These are phyloP conservation scores for Colletotrichum musae DNA, from an alignment of 2,329 filamentous ascomycete genomes.

Conservation along the genomic window DNA sequence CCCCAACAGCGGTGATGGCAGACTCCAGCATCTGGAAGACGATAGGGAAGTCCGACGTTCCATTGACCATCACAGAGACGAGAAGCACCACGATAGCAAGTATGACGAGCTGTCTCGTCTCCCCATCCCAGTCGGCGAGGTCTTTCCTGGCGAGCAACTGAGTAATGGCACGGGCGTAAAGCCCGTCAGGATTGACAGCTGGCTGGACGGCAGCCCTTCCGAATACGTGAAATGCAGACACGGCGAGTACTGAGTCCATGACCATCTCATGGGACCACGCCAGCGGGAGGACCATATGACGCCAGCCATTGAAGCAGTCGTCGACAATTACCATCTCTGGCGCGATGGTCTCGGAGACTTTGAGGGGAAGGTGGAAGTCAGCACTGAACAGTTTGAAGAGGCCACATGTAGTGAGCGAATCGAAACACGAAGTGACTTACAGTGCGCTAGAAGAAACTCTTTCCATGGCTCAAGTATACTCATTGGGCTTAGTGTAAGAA, in stretches of 20 bases:
- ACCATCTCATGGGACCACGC: conserved; percentile 44
- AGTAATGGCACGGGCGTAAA: conserved; percentile 11
- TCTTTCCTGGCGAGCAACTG: conserved; percentile 1
- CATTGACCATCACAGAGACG: conserved; percentile 46
- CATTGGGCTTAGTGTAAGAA: neutral
- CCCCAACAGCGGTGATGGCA: conserved; percentile 46
- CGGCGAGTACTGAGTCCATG: conserved; percentile 46
- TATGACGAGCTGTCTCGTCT: conserved; percentile 9
- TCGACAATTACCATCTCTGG: conserved; percentile 45
- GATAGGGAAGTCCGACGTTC: conserved; percentile 46
- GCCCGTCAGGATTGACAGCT: neutral
- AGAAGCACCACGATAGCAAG: conserved; percentile 46
- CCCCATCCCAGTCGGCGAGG: conserved; percentile 1
- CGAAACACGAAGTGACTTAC: conserved; percentile 26
- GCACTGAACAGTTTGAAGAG: neutral
- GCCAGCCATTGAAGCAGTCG: conserved; percentile 43
- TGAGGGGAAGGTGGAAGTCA: neutral
- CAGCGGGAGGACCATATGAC: conserved; percentile 42
- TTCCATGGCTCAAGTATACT: conserved; percentile 23
- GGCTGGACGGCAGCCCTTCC: neutral
- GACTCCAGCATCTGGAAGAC: conserved; percentile 47
- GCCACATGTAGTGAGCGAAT: neutral
- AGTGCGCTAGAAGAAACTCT: conserved; percentile 24
- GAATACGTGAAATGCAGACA: conserved; percentile 45
- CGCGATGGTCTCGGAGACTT: conserved; percentile 45